Evolutionary conservation across 1,139 yeast genomes (phyloP), one percentile per base, ranked within the genome.

Genomic region (Lodderomyces parapsilosis): DNA sequence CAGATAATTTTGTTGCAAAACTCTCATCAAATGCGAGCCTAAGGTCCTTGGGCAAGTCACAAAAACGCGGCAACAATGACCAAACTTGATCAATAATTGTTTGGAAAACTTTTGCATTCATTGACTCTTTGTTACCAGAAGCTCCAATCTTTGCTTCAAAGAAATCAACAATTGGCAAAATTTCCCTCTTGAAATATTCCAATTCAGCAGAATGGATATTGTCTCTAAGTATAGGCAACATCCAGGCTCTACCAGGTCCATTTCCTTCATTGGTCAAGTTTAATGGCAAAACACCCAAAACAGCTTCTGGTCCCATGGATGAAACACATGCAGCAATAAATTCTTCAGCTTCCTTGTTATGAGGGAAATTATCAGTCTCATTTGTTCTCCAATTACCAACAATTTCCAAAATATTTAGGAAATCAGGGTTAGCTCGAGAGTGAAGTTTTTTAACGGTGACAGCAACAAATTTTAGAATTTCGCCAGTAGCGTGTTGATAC

Each of bases 41-140:
- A 50, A 90, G 68, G 63, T 94, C 99, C 32, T 69, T 72, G 30
- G 98, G 96, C 55, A 91, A 74, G 59, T 87, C 94, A 59, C 95
- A 86, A 63, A 90, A 93, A 52, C 83, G 86, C 13, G 99, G 97
- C 48, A 93, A 70, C 48, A 91, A 73, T 1, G 96, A 82, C 97
- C 98, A 91, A 40, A 90, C 74, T 71, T 93, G 99, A 59, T 88
- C 96, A 38, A 86, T 70, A 42, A 93, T 80, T 1, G 98, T 91
- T 55, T 81, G 78, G 58, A 86, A 86, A 43, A 91, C 80, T 63
- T 89, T 91, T 46, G 70, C 66, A 58, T 86, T 86, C 52, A 85
- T 73, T 1, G 90, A 80, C 41, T 79, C 80, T 42, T 74, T 67
- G 36, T 68, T 60, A 24, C 74, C 64, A 40, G 76, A 64, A n/a